These are phyloP conservation scores for Trypethelium eluteriae DNA, from an alignment of 495 filamentous ascomycete species.

Conservation along the genomic window DNA sequence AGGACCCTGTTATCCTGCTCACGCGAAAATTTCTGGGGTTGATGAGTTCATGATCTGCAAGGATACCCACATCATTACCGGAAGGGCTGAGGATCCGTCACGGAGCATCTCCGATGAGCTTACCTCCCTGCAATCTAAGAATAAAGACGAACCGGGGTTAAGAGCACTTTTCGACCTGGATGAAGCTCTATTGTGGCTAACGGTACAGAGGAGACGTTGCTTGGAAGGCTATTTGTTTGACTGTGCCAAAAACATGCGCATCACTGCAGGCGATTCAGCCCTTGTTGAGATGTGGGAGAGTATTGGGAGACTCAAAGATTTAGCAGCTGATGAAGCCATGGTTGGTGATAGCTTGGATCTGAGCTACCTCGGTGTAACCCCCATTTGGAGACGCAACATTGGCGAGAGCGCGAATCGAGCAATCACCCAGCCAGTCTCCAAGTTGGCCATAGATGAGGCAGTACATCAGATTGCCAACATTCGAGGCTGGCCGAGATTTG, in stretches of 20 bases:
- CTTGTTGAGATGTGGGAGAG: constrained; percentile 64
- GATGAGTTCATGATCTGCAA: constrained; percentile 14
- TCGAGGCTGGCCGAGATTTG: constrained; percentile 42
- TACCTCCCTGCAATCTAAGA: not conserved
- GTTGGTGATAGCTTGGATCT: constrained; percentile 65
- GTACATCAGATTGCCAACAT: constrained; percentile 43
- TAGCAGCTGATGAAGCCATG: constrained; percentile 63
- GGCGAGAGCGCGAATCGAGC: constrained; percentile 38
- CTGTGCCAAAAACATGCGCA: constrained; percentile 55
- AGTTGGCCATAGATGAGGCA: constrained; percentile 38
- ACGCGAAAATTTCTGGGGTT: constrained; percentile 13
- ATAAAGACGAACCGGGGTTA: not conserved
- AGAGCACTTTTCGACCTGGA: not conserved
- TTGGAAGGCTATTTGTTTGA: constrained; percentile 75
- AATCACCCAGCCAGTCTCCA: constrained; percentile 17
- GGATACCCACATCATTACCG: constrained; percentile 11
- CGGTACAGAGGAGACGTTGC: constrained; percentile 42
- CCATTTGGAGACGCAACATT: constrained; percentile 73
- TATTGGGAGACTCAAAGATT: constrained; percentile 28
- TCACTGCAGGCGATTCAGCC: constrained; percentile 65
- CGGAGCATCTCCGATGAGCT: not conserved
- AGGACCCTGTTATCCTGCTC: constrained; percentile 4
- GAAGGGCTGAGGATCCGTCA: constrained; percentile 4
- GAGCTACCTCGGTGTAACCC: constrained; percentile 74
- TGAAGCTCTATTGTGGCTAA: constrained; percentile 2